A percentile compares a stretch with the other conserved stretches of the same genome.
These are phyloP conservation scores for Penicillium coffeae DNA, from an alignment of 495 filamentous ascomycete species.

Conservation along the genomic window DNA sequence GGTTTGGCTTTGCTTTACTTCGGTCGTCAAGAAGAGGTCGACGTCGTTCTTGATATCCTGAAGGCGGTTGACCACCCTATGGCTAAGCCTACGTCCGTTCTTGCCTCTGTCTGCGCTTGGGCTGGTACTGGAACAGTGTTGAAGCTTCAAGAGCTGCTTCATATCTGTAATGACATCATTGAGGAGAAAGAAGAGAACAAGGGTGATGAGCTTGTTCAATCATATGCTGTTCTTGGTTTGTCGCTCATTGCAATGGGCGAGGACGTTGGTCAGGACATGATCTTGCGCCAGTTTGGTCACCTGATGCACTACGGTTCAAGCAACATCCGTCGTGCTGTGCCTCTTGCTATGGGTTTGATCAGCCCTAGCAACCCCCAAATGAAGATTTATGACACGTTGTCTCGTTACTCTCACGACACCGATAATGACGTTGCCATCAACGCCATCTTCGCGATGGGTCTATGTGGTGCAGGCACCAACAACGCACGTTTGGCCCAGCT, in stretches of 20 bases:
- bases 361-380: constrained; percentile 98
- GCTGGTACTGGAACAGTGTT: constrained; percentile 94
- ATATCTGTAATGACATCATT: constrained; percentile 96
- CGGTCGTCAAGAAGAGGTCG: constrained; percentile 93
- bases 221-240: constrained; percentile 92
- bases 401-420: constrained; percentile 98
- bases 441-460: constrained; percentile 98
- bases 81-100: constrained; percentile 81
- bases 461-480: constrained; percentile 95
- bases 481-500: constrained; percentile 95
- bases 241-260: constrained; percentile 97
- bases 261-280: constrained; percentile 98
- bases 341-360: constrained; percentile 94
- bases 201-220: constrained; percentile 87
- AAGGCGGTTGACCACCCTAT: constrained; percentile 96
- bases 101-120: constrained; percentile 95
- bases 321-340: constrained; percentile 94
- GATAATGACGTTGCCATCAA: constrained; percentile 98
- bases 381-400: constrained; percentile 98
- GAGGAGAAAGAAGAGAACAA: constrained; percentile 91
- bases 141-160: constrained; percentile 92
- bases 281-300: constrained; percentile 93
- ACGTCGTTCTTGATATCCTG: constrained; percentile 89
- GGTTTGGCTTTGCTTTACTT: constrained; percentile 93
- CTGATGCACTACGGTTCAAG: constrained; percentile 98